Conservation (phyloP, 2,329 filamentous ascomycete species). For the Penicillium sp. region DNA sequence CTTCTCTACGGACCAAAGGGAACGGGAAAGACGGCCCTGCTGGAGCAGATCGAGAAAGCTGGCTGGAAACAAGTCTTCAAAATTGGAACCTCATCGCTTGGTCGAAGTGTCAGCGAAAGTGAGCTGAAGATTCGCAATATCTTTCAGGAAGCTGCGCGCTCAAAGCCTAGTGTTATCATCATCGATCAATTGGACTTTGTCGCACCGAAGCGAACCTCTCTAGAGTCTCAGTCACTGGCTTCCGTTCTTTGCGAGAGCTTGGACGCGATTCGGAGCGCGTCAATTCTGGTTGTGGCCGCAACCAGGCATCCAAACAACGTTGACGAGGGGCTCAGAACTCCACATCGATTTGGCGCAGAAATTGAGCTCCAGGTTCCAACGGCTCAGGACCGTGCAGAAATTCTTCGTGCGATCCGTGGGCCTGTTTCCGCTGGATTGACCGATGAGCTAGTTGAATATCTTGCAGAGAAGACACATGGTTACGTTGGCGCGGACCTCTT, state of each 20-base stretch:
- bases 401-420: conserved; percentile 61
- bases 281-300: conserved; percentile 71
- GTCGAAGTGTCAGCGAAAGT: conserved; percentile 40
- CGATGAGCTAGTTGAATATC: conserved; percentile 54
- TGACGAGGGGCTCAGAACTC: conserved; percentile 64
- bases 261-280: conserved; percentile 43
- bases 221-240: conserved; percentile 40
- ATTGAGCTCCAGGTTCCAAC: conserved; percentile 78
- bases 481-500: conserved; percentile 77
- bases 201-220: conserved; percentile 57
- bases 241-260: conserved; percentile 42
- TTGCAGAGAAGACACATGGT: conserved; percentile 78
- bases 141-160: conserved; percentile 66
- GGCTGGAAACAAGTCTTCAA: conserved; percentile 69
- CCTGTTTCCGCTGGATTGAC: conserved; percentile 48
- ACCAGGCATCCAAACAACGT: conserved; percentile 72
- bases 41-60: conserved; percentile 64
- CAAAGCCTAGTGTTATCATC: conserved; percentile 73
- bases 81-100: conserved; percentile 34
- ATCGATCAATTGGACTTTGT: conserved; percentile 76
- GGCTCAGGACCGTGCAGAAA: conserved; percentile 66
- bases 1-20: conserved; percentile 78
- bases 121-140: conserved; percentile 61
- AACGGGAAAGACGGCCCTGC: conserved; percentile 77
- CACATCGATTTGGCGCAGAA: conserved; percentile 63